Evolutionary conservation across 2,329 filamentous ascomycete genomes (phyloP), one percentile per base, ranked within the genome.

Genomic region (Aspergillus sp.): DNA sequence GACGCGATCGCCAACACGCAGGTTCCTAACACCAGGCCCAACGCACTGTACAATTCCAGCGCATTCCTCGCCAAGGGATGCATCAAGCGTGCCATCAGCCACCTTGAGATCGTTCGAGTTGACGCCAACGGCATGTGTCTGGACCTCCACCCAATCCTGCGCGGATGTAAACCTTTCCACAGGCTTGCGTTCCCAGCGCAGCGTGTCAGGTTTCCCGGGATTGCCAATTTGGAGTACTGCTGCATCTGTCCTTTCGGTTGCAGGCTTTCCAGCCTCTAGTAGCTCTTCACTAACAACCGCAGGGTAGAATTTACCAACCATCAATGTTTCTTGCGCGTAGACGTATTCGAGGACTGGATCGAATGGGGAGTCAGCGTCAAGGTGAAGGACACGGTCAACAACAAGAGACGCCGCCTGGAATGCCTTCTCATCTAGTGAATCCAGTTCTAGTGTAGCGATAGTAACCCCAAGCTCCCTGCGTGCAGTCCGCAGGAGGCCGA

Each of bases 401-500:
- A 53, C 51, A 8, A 27, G 27, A 4, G 31, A 15, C 7, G 39
- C 27, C 12, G 41, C 17, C 0, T 35, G 7, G 9, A 39, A 27
- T 11, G 40, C 40, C 7, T 35, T 37, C 7, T 12, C n/a, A 15
- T 25, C 21, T 2, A 46, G 3, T 0, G 31, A 3, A 25, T 53
- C 51, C 4, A 53, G 5, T 14, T 53, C 51, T 3, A 53, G 14
- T 6, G 51, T 53, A 11, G 51, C 51, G 0, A 53, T 21, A n/a
- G 41, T 46, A 12, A 37, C 23, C 12, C 27, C 51, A 37, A 68
- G 39, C 55, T 76, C 74, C 0, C 60, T 53, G 0, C 73, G 68
- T 7, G 73, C 60, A 0, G 66, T 66, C 3, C 74, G 62, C 3
- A 69, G 63, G 1, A 69, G 27, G 7, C 74, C 73, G 6, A 69